A percentile compares a stretch with the other conserved stretches of the same genome.
These are phyloP conservation scores for Blastobotrys capitulatus DNA, from an alignment of 1,139 yeast genomes.

Conservation along the genomic window DNA sequence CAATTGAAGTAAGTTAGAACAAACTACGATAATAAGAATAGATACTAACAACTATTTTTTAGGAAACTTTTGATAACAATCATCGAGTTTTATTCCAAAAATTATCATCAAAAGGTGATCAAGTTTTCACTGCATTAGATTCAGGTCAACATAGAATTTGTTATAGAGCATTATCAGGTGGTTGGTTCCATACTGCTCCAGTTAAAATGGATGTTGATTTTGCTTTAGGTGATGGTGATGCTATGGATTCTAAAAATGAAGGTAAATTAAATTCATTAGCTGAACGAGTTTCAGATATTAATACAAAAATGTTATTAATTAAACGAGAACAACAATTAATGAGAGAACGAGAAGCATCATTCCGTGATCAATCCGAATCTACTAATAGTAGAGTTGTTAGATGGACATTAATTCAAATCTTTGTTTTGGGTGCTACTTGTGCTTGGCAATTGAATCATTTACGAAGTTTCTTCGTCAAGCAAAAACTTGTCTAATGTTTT, in stretches of 20 bases:
- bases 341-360: constrained; percentile 63
- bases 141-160: constrained; percentile 72
- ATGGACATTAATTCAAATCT: constrained; percentile 60
- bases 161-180: constrained; percentile 57
- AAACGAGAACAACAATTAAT: constrained; percentile 61
- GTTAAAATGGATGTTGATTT: constrained; percentile 46
- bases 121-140: constrained; percentile 63
- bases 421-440: constrained; percentile 53
- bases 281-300: constrained; percentile 48
- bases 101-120: constrained; percentile 54
- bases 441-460: constrained; percentile 64
- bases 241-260: constrained; percentile 48
- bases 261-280: constrained; percentile 46
- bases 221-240: constrained; percentile 47
- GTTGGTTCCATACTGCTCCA: constrained; percentile 49
- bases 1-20: constrained; percentile 39
- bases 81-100: constrained; percentile 66
- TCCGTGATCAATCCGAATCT: constrained; percentile 61
- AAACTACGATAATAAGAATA: too few relatives aligned
- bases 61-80: constrained; percentile 59
- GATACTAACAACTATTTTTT: constrained; percentile 15
- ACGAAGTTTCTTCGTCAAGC: constrained; percentile 60
- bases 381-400: constrained; percentile 60
- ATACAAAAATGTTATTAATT: constrained; percentile 50
- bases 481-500: constrained; percentile 43